phyloP scores from a whole-genome alignment of 139 green algal genomes.

The Micractinium conductrix region DNA sequence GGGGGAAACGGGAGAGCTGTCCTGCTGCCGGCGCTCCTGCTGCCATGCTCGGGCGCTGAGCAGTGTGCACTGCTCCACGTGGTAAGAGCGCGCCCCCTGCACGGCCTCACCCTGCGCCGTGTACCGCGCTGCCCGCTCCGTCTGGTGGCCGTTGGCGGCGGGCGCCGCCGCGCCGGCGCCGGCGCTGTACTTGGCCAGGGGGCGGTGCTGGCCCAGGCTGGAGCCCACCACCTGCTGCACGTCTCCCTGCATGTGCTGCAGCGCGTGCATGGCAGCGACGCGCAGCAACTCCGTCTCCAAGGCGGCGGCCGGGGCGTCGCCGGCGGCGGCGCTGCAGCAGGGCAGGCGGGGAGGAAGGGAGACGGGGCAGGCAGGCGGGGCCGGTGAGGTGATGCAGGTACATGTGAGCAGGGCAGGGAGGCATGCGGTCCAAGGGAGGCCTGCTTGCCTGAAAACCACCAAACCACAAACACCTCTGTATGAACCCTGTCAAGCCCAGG shows the following conservation, averaged over 20 bases:
- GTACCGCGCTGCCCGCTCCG: neutral
- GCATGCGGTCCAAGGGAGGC: neutral
- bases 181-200: slow-evolving; percentile 7
- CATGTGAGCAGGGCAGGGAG: too few species aligned
- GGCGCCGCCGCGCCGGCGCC: neutral
- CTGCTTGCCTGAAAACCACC: neutral
- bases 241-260: slow-evolving; percentile 8
- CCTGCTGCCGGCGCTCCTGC: too few species aligned
- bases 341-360: neutral
- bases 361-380: neutral
- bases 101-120: neutral
- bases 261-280: neutral
- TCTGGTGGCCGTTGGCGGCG: neutral
- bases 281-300: slow-evolving; percentile 2
- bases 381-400: too few species aligned
- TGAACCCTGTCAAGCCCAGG: too few species aligned
- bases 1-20: neutral
- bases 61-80: too few species aligned
- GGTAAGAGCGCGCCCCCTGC: too few species aligned
- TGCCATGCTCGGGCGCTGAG: too few species aligned
- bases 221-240: neutral
- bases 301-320: neutral
- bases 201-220: neutral
- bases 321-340: neutral
- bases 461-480: too few species aligned